Evolutionary conservation across 257 asterid genomes (phyloP).

Genomic region (Mitragyna speciosa): DNA sequence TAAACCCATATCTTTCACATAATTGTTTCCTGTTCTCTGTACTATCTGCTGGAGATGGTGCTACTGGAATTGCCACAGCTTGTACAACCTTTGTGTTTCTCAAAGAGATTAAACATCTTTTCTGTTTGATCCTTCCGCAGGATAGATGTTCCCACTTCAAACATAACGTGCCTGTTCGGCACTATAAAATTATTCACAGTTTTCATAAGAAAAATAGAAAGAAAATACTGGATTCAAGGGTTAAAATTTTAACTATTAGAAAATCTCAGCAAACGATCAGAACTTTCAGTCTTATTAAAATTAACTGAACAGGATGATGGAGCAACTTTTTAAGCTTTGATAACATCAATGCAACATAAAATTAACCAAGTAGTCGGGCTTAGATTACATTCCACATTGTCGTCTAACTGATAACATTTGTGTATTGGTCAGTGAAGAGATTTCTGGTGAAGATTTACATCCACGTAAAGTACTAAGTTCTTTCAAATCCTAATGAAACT

Average conservation of each 20-base stretch:
- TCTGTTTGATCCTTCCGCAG: constrained; percentile 35
- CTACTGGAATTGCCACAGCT: constrained; percentile 71
- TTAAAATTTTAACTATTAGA: background rate
- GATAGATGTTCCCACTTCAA: constrained; percentile 59
- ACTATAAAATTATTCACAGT: background rate
- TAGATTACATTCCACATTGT: background rate
- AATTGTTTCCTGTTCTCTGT: constrained; percentile 56
- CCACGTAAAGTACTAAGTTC: background rate
- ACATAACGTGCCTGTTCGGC: constrained; percentile 47
- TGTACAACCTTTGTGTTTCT: constrained; percentile 44
- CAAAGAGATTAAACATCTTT: constrained; percentile 39
- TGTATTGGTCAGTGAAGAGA: background rate
- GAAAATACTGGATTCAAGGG: background rate
- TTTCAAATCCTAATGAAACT: background rate
- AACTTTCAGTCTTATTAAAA: background rate
- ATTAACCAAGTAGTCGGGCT: background rate
- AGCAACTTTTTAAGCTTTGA: background rate
- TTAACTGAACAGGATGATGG: background rate
- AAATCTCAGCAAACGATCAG: background rate
- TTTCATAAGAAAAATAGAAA: background rate
- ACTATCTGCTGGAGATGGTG: constrained; percentile 55
- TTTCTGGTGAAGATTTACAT: background rate
- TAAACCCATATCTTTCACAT: constrained; percentile 72
- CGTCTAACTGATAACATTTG: background rate
- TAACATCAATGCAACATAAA: background rate